These are phyloP conservation scores for Conticribra guillardii DNA, from an alignment of 108 stramenopile species.

Conservation along the genomic window DNA sequence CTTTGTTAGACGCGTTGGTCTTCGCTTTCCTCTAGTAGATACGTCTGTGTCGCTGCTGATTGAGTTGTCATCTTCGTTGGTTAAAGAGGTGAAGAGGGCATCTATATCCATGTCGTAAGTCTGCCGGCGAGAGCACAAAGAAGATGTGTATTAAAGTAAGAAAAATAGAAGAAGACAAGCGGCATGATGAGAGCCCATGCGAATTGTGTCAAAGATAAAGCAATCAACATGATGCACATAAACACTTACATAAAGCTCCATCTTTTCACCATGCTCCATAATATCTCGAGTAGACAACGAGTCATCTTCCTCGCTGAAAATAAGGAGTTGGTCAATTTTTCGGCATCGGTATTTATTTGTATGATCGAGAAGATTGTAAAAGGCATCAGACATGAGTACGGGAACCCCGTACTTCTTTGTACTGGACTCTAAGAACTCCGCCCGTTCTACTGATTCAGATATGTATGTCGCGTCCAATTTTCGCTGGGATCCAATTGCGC, in stretches of 20 bases:
- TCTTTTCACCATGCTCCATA: constrained; percentile 48
- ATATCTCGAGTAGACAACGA: constrained; percentile 26
- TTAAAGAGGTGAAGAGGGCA: constrained; percentile 57
- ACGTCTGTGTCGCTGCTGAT: not conserved
- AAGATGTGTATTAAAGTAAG: not conserved
- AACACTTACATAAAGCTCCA: constrained; percentile 53
- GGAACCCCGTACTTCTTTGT: constrained; percentile 90
- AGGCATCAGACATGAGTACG: constrained; percentile 88
- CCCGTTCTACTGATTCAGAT: constrained; percentile 85
- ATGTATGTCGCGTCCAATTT: constrained; percentile 97
- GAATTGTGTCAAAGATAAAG: too few species aligned
- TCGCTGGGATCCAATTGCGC: constrained; percentile 91
- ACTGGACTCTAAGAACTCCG: constrained; percentile 88
- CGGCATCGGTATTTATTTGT: constrained; percentile 74
- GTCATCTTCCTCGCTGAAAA: constrained; percentile 63
- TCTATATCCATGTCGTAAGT: constrained; percentile 87
- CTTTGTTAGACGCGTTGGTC: not conserved
- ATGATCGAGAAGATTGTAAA: constrained; percentile 72
- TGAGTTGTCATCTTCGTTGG: constrained; percentile 27
- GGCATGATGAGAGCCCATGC: too few species aligned
- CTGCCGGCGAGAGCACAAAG: constrained; percentile 19
- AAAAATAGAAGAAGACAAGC: not conserved
- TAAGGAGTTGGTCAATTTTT: constrained; percentile 76
- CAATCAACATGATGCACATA: not conserved
- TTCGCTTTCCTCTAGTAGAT: not conserved